Evolutionary conservation across 805 yeast genomes (phyloP).

Genomic region (Ogataea ganodermae): DNA sequence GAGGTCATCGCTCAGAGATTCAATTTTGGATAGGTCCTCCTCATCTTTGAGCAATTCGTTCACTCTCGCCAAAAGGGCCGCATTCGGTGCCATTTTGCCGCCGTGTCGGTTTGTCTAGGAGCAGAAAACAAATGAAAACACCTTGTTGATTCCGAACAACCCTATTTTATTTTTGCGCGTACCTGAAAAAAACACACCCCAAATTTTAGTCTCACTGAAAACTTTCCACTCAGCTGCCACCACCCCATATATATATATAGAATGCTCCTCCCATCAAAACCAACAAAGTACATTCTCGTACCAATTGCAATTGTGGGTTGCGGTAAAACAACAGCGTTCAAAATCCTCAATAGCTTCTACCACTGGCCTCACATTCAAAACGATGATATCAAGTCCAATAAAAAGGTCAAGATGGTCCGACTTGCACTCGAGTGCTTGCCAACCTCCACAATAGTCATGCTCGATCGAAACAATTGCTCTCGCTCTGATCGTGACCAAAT

Average conservation of each 20-base stretch:
- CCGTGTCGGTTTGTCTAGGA: not conserved
- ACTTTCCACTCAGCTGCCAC: too few relatives aligned
- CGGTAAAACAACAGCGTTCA: conserved; percentile 82
- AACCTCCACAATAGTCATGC: conserved; percentile 49
- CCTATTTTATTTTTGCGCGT: not conserved
- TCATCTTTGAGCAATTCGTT: conserved; percentile 29
- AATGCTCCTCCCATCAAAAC: not conserved
- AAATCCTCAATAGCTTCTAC: conserved; percentile 52
- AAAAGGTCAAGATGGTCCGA: conserved; percentile 46
- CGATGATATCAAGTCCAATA: conserved; percentile 58
- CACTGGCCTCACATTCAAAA: conserved; percentile 76
- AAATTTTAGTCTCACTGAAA: not conserved
- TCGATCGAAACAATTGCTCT: conserved; percentile 78
- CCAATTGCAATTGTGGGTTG: conserved; percentile 87
- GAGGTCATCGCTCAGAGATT: conserved; percentile 54
- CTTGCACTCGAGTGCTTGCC: conserved; percentile 40
- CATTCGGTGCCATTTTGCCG: conserved; percentile 18
- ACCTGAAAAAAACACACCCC: not conserved
- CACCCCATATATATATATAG: too few relatives aligned
- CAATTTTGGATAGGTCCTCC: conserved; percentile 56
- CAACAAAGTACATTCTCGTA: conserved; percentile 49
- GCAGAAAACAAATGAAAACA: not conserved
- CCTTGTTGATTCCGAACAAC: not conserved
- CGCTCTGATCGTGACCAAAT: conserved; percentile 64
- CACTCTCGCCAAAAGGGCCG: conserved; percentile 23